Percentiles rank a stretch among this genome's conserved stretches.
These are phyloP conservation scores for Bifiguratus adelaidae DNA, from an alignment of 192 early-diverging fungal genomes.

Conservation along the genomic window DNA sequence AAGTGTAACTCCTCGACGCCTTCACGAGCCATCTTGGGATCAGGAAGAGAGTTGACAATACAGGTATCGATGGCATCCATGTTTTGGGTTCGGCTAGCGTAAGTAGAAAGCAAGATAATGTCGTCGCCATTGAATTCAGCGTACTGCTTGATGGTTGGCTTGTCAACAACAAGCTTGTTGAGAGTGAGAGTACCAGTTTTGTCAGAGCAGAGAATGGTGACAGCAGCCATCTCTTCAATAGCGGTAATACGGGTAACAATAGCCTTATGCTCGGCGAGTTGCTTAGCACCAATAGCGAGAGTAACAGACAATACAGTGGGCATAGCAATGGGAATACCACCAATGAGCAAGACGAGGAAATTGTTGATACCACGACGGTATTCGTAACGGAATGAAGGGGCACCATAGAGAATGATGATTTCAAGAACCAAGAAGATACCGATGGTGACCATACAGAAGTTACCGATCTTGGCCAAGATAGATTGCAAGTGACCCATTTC, in stretches of 20 bases:
- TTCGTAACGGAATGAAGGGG: constrained; percentile 52
- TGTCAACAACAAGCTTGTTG: constrained; percentile 68
- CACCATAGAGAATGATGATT: constrained; percentile 58
- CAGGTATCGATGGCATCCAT: constrained; percentile 77
- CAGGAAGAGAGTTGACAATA: constrained; percentile 50
- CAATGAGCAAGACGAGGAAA: constrained; percentile 68
- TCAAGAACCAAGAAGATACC: constrained; percentile 54
- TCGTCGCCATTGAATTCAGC: constrained; percentile 46
- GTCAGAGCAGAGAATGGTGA: constrained; percentile 82
- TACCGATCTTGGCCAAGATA: constrained; percentile 64
- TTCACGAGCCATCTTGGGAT: constrained; percentile 41
- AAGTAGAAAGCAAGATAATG: constrained; percentile 55
- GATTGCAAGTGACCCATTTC: constrained; percentile 67
- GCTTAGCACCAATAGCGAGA: constrained; percentile 66
- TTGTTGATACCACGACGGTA: constrained; percentile 73
- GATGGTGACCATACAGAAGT: constrained; percentile 65
- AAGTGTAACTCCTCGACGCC: constrained; percentile 61
- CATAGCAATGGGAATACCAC: constrained; percentile 76
- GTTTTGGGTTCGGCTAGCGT: constrained; percentile 65
- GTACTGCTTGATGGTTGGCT: constrained; percentile 58
- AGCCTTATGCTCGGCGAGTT: constrained; percentile 71
- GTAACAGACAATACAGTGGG: constrained; percentile 72
- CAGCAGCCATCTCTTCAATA: constrained; percentile 67
- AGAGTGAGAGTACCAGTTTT: constrained; percentile 92
- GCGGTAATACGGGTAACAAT: constrained; percentile 73